These are phyloP conservation scores for Fusarium incarnatum DNA, from an alignment of 2,329 filamentous ascomycete species.

Conservation along the genomic window DNA sequence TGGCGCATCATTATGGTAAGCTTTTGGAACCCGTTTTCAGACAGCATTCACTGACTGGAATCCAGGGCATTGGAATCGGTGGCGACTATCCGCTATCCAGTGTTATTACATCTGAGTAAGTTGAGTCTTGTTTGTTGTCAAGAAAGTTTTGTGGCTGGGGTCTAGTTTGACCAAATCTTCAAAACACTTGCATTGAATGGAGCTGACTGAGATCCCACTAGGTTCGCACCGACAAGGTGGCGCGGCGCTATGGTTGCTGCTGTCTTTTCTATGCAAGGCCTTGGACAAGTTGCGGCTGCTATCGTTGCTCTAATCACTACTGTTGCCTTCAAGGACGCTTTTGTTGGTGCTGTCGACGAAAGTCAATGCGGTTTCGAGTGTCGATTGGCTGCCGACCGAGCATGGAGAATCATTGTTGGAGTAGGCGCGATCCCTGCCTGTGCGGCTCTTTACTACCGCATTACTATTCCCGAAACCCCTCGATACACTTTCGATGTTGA, in stretches of 20 bases:
- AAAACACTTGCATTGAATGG: background rate
- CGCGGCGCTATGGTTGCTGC: conserved; percentile 85
- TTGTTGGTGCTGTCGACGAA: conserved; percentile 56
- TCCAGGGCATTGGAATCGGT: conserved; percentile 76
- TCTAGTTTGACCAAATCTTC: background rate
- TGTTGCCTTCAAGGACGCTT: conserved; percentile 68
- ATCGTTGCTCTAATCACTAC: conserved; percentile 78
- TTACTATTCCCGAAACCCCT: conserved; percentile 87
- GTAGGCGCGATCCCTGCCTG: conserved; percentile 82
- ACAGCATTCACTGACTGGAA: conserved; percentile 24
- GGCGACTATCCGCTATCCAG: conserved; percentile 82
- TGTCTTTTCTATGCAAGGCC: conserved; percentile 87
- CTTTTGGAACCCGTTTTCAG: background rate
- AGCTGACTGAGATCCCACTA: conserved; percentile 47
- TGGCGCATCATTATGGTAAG: conserved; percentile 79
- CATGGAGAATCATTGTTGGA: conserved; percentile 85
- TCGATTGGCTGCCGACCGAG: conserved; percentile 77
- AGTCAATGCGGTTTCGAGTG: conserved; percentile 70
- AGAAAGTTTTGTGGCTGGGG: conserved; percentile 28
- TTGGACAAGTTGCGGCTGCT: conserved; percentile 80
- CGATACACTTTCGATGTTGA: conserved; percentile 85
- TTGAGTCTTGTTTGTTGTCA: conserved; percentile 10
- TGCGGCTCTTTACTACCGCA: conserved; percentile 84
- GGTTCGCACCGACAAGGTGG: conserved; percentile 84
- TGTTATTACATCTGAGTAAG: conserved; percentile 81